phyloP scores from a whole-genome alignment of 306 rosid species.

The Urtica urens region DNA sequence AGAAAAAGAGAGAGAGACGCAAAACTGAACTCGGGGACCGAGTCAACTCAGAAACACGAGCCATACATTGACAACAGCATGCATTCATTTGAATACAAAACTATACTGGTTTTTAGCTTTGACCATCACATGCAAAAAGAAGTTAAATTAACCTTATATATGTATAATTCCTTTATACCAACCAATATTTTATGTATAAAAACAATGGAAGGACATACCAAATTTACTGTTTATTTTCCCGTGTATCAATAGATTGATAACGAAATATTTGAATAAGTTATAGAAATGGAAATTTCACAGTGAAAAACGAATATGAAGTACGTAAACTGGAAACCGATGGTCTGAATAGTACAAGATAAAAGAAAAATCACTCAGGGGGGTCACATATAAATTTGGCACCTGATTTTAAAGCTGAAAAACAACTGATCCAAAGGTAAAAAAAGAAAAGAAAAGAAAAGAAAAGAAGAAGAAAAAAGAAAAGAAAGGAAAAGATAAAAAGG shows the following conservation, averaged over 20 bases:
- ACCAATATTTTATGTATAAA: too few species aligned
- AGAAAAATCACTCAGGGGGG: too few species aligned
- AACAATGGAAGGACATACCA: too few species aligned
- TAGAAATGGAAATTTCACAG: too few species aligned
- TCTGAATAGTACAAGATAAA: neutral
- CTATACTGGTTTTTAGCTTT: neutral
- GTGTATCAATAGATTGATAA: too few species aligned
- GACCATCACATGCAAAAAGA: conserved; percentile 7
- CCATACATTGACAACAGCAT: conserved; percentile 6
- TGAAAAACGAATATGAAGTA: too few species aligned
- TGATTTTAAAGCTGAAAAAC: conserved; percentile 7
- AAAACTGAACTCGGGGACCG: neutral
- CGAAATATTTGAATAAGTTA: too few species aligned
- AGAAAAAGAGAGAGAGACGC: neutral
- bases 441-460: neutral
- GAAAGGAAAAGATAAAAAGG: neutral
- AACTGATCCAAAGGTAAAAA: conserved; percentile 9
- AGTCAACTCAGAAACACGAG: conserved; percentile 12
- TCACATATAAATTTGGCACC: conserved; percentile 1
- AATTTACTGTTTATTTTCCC: too few species aligned
- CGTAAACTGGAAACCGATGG: too few species aligned
- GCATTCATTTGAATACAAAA: neutral
- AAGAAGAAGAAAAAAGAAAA: neutral
- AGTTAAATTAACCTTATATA: too few species aligned
- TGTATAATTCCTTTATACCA: too few species aligned